Conservation (phyloP, 768 basidiomycete species). For the Termitomyces heimii region DNA sequence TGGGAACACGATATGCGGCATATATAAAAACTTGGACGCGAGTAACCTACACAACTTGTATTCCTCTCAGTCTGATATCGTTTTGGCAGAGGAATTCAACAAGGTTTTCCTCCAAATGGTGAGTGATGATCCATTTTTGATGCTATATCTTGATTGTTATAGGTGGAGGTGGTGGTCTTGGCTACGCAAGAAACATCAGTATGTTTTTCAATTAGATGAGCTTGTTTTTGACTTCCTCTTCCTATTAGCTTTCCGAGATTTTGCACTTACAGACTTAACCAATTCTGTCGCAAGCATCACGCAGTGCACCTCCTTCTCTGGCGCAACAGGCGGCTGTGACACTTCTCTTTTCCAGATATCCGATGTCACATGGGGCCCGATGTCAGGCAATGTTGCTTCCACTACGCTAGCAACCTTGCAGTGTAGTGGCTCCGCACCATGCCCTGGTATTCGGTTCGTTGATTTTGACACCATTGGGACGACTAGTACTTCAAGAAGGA, state of each 20-base stretch:
- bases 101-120: conserved; percentile 29
- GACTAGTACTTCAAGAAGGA: conserved; percentile 6
- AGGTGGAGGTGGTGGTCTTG: conserved; percentile 27
- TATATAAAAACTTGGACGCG: conserved; percentile 32
- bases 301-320: conserved; percentile 26
- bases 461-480: conserved; percentile 17
- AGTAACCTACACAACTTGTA: conserved; percentile 3
- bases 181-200: conserved; percentile 24
- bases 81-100: conserved; percentile 17
- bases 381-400: conserved; percentile 18
- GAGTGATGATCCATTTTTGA: not conserved
- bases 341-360: conserved; percentile 27
- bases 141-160: not conserved
- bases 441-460: conserved; percentile 17
- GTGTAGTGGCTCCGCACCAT: conserved; percentile 27
- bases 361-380: conserved; percentile 24
- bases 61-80: not conserved
- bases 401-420: conserved; percentile 20
- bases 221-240: not conserved
- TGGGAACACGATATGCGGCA: conserved; percentile 19
- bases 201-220: not conserved
- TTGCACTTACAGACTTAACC: conserved; percentile 17
- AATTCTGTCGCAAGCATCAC: conserved; percentile 16
- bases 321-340: conserved; percentile 26
- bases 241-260: conserved; percentile 18